Conservation (phyloP, 1,284 basidiomycete species). For the Cryptococcus jaspeensis region DNA sequence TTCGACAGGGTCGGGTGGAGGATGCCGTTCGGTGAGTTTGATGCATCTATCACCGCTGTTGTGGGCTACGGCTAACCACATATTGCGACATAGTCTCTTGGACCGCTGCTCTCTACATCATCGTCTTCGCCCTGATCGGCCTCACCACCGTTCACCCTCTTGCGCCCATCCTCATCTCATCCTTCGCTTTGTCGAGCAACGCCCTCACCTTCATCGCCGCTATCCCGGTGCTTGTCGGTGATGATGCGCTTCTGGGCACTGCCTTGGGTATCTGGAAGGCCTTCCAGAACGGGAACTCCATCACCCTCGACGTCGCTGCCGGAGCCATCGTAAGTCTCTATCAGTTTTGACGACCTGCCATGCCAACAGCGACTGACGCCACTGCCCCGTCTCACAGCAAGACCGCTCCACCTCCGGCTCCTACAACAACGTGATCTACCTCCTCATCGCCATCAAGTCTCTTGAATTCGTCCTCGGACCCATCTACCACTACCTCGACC, state of each 20-base stretch:
- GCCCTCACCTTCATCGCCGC: slow-evolving; percentile 50
- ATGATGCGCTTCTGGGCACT: slow-evolving; percentile 50
- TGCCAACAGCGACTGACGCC: background rate
- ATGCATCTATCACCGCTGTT: slow-evolving; percentile 16
- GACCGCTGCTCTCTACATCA: slow-evolving; percentile 46
- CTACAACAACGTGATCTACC: slow-evolving; percentile 50
- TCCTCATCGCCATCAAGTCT: slow-evolving; percentile 53
- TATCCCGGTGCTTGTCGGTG: slow-evolving; percentile 50
- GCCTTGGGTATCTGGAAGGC: slow-evolving; percentile 54
- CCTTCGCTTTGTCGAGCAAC: slow-evolving; percentile 48
- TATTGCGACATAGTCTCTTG: slow-evolving; percentile 21
- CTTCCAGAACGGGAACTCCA: slow-evolving; percentile 41
- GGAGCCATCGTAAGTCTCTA: slow-evolving; percentile 43
- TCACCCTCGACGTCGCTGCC: slow-evolving; percentile 49
- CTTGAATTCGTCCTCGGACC: slow-evolving; percentile 48
- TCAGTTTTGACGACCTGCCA: too few relatives aligned
- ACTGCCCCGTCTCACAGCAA: slow-evolving; percentile 29
- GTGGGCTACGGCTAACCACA: slow-evolving; percentile 7
- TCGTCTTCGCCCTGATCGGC: slow-evolving; percentile 51
- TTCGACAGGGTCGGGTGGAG: slow-evolving; percentile 45
- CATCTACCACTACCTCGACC: slow-evolving; percentile 44
- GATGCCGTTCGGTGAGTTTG: slow-evolving; percentile 35
- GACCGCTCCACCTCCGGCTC: slow-evolving; percentile 40
- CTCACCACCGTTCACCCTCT: slow-evolving; percentile 51
- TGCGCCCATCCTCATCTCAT: slow-evolving; percentile 47